phyloP scores from a whole-genome alignment of 2,329 filamentous ascomycete species.

The Cyphellophora attinorum region DNA sequence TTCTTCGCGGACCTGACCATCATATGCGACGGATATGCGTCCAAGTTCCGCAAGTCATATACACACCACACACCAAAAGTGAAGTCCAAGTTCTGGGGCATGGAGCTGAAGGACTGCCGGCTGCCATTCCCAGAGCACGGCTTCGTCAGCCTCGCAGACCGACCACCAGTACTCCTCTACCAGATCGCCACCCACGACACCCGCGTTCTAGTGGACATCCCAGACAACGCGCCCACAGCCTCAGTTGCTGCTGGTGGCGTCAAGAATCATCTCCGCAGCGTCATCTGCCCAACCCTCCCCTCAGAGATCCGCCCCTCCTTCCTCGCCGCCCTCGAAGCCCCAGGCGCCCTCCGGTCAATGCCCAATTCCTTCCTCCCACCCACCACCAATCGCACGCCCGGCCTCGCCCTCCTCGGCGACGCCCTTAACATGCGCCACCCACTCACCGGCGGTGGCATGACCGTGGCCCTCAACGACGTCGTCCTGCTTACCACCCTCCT shows the following conservation, averaged over 20 bases:
- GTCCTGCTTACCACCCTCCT: slow-evolving; percentile 68
- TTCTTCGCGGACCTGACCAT: slow-evolving; percentile 88
- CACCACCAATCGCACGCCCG: slow-evolving; percentile 58
- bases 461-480: slow-evolving; percentile 89
- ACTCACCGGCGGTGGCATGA: slow-evolving; percentile 95
- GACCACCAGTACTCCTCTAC: slow-evolving; percentile 77
- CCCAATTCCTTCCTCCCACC: slow-evolving; percentile 91
- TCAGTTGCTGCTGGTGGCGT: slow-evolving; percentile 69
- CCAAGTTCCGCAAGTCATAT: slow-evolving; percentile 78
- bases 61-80: slow-evolving; percentile 58
- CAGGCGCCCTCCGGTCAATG: slow-evolving; percentile 77
- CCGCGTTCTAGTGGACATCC: slow-evolving; percentile 79
- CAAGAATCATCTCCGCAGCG: slow-evolving; percentile 69
- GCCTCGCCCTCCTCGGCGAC: slow-evolving; percentile 77
- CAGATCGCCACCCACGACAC: slow-evolving; percentile 96
- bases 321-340: slow-evolving; percentile 62
- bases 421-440: slow-evolving; percentile 99
- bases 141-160: slow-evolving; percentile 75
- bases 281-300: slow-evolving; percentile 71
- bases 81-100: slow-evolving; percentile 81
- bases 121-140: slow-evolving; percentile 69
- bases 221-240: slow-evolving; percentile 64
- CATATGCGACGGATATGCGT: slow-evolving; percentile 83
- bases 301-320: slow-evolving; percentile 63
- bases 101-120: slow-evolving; percentile 81